A percentile compares a stretch with the other conserved stretches of the same genome.
Conservation (phyloP, 169 alveolate species). For the Cryptosporidium felis region DNA sequence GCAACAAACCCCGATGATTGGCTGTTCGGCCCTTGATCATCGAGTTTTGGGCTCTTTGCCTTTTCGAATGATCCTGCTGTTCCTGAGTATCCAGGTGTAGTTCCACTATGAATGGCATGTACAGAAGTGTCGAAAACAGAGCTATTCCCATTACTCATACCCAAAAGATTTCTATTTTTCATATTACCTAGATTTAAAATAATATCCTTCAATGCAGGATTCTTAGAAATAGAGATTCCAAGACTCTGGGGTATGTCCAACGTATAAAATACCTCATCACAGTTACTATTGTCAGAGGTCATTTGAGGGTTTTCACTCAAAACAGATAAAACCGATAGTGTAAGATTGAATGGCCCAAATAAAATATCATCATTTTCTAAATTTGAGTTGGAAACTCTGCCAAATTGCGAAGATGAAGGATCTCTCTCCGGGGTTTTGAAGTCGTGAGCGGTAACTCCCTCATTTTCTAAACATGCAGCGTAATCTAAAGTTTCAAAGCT, state of each 20-base stretch:
- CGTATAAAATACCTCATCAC: not conserved
- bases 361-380: not conserved
- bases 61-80: no score
- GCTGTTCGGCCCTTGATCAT: no score
- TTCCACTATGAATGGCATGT: no score
- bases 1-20: no score
- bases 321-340: slow-evolving; percentile 56
- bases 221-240: not conserved
- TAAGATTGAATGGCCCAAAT: slow-evolving; percentile 60
- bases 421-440: not conserved
- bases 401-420: not conserved
- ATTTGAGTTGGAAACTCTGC: not conserved
- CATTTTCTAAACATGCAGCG: not conserved
- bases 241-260: not conserved
- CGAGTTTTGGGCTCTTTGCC: no score
- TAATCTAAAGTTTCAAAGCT: slow-evolving; percentile 6
- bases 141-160: not conserved
- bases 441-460: not conserved
- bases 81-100: no score
- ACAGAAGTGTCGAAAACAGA: not conserved
- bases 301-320: slow-evolving; percentile 53
- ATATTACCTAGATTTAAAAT: slow-evolving; percentile 15
- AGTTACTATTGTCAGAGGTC: not conserved
- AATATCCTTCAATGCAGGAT: not conserved
- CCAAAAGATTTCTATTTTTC: slow-evolving; percentile 1